Evolutionary conservation across 2,329 filamentous ascomycete genomes (phyloP).

Genomic region (Lachnellula occidentalis): DNA sequence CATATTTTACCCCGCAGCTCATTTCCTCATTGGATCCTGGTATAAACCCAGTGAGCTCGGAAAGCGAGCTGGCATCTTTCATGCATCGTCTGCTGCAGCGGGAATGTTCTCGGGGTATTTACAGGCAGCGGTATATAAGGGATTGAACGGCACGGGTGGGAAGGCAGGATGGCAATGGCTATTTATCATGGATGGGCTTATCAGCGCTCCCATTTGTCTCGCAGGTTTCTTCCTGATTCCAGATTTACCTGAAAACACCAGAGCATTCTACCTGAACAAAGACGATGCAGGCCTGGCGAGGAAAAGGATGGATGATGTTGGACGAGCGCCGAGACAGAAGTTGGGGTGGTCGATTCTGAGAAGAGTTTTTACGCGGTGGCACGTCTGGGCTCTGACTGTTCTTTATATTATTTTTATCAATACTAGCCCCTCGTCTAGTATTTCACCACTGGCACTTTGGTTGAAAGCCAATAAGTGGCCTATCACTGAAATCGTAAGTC

Average conservation of each 20-base stretch:
- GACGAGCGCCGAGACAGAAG: conserved; percentile 24
- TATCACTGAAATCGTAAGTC: conserved; percentile 40
- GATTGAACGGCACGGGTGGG: conserved; percentile 35
- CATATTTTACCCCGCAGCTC: conserved; percentile 26
- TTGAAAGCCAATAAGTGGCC: conserved; percentile 39
- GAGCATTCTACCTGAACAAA: conserved; percentile 22
- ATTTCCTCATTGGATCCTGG: conserved; percentile 37
- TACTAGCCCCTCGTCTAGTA: conserved; percentile 30
- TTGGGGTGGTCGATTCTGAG: conserved; percentile 23
- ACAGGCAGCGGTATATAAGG: conserved; percentile 37
- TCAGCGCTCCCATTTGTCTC: conserved; percentile 29
- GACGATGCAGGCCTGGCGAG: conserved; percentile 17
- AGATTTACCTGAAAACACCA: conserved; percentile 25
- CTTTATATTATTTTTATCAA: conserved; percentile 38
- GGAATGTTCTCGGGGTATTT: conserved; percentile 41
- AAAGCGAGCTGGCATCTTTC: conserved; percentile 39
- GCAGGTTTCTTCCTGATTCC: conserved; percentile 28
- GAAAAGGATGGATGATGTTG: conserved; percentile 25
- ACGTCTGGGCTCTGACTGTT: conserved; percentile 34
- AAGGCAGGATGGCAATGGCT: conserved; percentile 42
- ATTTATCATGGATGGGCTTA: conserved; percentile 40
- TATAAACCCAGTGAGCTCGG: conserved; percentile 39
- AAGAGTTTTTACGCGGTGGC: conserved; percentile 33
- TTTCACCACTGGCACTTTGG: conserved; percentile 37
- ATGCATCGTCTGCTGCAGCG: conserved; percentile 33